A percentile compares a stretch with the other conserved stretches of the same genome.
phyloP scores from a whole-genome alignment of 345 rosid genomes.

The Populus simonii region DNA sequence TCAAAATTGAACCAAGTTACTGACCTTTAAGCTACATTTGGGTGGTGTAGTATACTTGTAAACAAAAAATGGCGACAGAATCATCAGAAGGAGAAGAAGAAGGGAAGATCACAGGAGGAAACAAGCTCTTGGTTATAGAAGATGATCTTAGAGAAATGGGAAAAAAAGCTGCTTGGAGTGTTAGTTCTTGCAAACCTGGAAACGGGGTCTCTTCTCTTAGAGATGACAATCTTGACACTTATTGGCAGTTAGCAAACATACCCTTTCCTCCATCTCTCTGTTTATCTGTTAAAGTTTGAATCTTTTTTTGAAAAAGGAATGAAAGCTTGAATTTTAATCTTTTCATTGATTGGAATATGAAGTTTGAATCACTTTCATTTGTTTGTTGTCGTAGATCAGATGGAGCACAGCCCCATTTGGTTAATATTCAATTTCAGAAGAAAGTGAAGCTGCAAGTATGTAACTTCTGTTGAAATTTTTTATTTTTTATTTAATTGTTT shows the following conservation, averaged over 20 bases:
- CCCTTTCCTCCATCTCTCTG: neutral
- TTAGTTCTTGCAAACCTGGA: conserved; percentile 94
- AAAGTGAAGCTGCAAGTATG: conserved; percentile 85
- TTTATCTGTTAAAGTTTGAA: neutral
- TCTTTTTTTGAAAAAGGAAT: neutral
- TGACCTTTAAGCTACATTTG: neutral
- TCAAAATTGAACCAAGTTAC: neutral
- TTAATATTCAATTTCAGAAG: conserved; percentile 95
- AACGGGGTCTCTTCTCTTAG: conserved; percentile 83
- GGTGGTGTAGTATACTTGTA: neutral
- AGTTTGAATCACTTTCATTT: neutral
- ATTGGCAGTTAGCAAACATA: conserved; percentile 68
- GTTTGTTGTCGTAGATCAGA: conserved; percentile 57
- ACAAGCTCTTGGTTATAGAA: conserved; percentile 51
- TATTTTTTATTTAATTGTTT: neutral
- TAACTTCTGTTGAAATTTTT: neutral
- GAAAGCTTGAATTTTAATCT: neutral
- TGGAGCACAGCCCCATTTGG: conserved; percentile 91
- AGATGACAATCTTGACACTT: conserved; percentile 80
- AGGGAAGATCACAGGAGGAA: conserved; percentile 72
- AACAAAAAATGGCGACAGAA: conserved; percentile 67
- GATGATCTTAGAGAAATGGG: conserved; percentile 89
- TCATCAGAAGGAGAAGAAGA: conserved; percentile 91
- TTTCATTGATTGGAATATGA: neutral
- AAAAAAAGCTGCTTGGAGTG: conserved; percentile 92